A percentile compares a stretch with the other conserved stretches of the same genome.
Conservation (phyloP, 2,329 filamentous ascomycete genomes). For the Passalora sequoiae region DNA sequence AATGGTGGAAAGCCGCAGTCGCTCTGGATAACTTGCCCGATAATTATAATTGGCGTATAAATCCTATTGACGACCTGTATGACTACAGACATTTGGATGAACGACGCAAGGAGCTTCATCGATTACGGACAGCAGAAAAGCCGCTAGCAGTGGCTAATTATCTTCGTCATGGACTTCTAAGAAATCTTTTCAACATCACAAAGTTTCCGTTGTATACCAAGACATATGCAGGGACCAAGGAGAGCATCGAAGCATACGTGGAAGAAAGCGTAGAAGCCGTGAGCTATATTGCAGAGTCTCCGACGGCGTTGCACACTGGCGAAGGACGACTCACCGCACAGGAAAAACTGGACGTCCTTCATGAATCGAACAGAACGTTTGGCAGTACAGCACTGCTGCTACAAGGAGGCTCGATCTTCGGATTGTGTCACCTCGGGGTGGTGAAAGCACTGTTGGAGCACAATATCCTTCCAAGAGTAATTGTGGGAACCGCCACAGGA, state of each 20-base stretch:
- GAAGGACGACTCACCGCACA: constrained; percentile 56
- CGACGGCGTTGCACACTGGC: constrained; percentile 40
- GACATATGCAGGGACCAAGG: constrained; percentile 86
- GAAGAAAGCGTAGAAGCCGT: constrained; percentile 76
- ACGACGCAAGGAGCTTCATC: constrained; percentile 14
- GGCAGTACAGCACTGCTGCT: constrained; percentile 74
- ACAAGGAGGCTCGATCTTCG: constrained; percentile 82
- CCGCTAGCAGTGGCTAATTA: constrained; percentile 66
- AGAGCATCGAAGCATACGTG: constrained; percentile 86
- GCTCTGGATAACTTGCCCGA: constrained; percentile 15
- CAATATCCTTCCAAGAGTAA: constrained; percentile 75
- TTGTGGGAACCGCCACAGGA: constrained; percentile 85
- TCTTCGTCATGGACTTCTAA: constrained; percentile 68
- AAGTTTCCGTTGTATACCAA: constrained; percentile 75
- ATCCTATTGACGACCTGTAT: constrained; percentile 19
- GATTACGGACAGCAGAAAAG: constrained; percentile 13
- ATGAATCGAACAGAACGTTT: constrained; percentile 86
- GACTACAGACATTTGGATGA: constrained; percentile 20
- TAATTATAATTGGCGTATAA: constrained; percentile 20
- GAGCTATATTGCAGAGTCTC: constrained; percentile 66
- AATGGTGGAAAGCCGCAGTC: constrained; percentile 19
- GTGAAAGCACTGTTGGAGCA: constrained; percentile 73
- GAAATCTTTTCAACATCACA: constrained; percentile 87
- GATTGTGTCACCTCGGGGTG: constrained; percentile 88
- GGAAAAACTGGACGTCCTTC: constrained; percentile 78